Base-by-base conservation (phyloP, 176 grass and related monocot species). In the Oryza glaberrima region DNA sequence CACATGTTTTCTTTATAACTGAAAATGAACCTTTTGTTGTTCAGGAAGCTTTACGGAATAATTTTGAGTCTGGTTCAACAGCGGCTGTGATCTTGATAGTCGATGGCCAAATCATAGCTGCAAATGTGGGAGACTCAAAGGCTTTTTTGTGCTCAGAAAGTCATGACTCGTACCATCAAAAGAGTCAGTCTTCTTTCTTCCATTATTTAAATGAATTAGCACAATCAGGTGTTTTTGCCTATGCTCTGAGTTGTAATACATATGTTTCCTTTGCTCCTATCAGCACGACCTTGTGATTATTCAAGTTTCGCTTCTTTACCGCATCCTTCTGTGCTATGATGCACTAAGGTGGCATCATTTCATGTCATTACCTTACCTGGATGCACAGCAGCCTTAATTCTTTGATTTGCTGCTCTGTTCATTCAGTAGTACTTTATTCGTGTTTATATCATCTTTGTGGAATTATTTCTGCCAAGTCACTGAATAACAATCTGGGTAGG, bases 41-140 rank as follows among this genome's bases (percentile, higher is more conserved):
- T 34, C 91, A 95, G 96, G 96, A 98, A 90, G 96, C 96, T 75
- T 82, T 90, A 45, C 84, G 76, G 70, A 89, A 90, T 73, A 84
- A 84, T 52, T 65, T 95, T 19, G 81, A 89, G 43, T 94, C 96
- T 12, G 93, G 96, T 85, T 98, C 96, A 25, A 98, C 93, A 51
- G 91, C 91, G 0, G 81, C 83, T 70, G 91, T 98, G 75, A 86
- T 95, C 76, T 86, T 98, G 86, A 91, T 94, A 86, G 93, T 88
- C 14, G 90, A 92, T 91, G 96, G 91, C 9, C 80, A 98, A 72
- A 78, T 95, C 80, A 66, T 98, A 86, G 78, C 83, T 79, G 96
- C 88, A 73, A 98, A 98, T 94, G 82, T 98, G 20, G 96, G 96
- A 81, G 96, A 98, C 66, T 95, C 96, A 45, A 98, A 95, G 85